Base-by-base conservation (phyloP, 345 rosid species). In the Citrus trifoliata region DNA sequence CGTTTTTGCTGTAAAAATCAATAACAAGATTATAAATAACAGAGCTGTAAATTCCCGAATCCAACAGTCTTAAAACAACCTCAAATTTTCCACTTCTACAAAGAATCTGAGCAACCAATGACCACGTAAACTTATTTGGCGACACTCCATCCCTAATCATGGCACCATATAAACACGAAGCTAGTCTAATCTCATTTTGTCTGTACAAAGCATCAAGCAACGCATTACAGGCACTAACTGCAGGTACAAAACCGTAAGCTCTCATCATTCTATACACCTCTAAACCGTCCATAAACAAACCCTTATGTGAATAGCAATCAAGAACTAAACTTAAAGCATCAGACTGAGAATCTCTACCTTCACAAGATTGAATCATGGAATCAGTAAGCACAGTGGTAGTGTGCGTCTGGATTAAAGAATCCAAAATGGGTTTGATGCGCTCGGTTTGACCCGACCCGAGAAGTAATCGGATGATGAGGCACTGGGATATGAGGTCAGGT, bases 111-210 rank as follows among this genome's bases (percentile, higher is more conserved):
- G 89, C 86, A 70, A 92, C 67, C 69, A 88, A 75, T 61, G 88
- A 86, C 89, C 88, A 94, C 35, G 91, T 88, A 38, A 69, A 72
- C 58, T 48, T 85, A 88, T 89, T 86, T 12, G 83, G 78, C 25
- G n/a, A 65, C 78, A 88, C 77, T 75, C 64, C 73, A 78, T 61
- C 67, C 67, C 92, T 84, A 74, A 89, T 40, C 91, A 91, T 89
- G 35, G 88, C 85, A 70, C 89, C 79, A 59, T 81, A 89, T 67
- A 88, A 78, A 82, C 93, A 89, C 87, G 88, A 90, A 84, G 88
- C 89, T 59, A 82, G 67, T 77, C 79, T 53, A 30, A 83, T 73
- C 82, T 88, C 82, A 5, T 79, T 79, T 21, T 65, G 78, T 66
- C 85, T 79, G 68, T 21, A 76, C 33, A 92, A 66, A 84, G 83